These are phyloP conservation scores for Eucalyptus leucophloia DNA, from an alignment of 345 rosid species.

Conservation along the genomic window DNA sequence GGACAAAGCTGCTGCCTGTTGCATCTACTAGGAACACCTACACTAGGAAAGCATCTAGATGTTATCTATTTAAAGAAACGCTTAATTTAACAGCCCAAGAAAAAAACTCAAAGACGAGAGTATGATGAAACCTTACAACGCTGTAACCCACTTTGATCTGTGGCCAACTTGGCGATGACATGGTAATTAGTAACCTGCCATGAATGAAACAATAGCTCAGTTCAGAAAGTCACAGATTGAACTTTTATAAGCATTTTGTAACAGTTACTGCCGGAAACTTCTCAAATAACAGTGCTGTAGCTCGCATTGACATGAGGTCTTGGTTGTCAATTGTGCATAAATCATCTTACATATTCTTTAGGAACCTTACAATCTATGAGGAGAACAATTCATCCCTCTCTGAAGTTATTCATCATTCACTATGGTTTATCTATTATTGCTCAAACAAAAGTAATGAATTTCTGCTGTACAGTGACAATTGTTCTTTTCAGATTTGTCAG, in stretches of 20 bases:
- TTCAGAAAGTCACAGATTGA: not conserved
- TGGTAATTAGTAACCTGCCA: conserved; percentile 80
- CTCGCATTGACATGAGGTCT: not conserved
- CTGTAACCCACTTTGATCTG: conserved; percentile 56
- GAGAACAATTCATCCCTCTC: not conserved
- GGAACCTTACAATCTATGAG: not conserved
- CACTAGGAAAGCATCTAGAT: not conserved
- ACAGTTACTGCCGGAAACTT: not conserved
- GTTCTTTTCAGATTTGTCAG: not conserved
- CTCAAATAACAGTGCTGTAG: not conserved
- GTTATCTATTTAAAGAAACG: not conserved
- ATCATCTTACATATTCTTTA: not conserved
- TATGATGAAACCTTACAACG: conserved; percentile 63
- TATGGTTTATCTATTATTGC: not conserved
- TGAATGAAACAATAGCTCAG: not conserved
- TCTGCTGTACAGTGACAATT: not conserved
- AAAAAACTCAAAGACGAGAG: not conserved
- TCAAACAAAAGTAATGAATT: not conserved
- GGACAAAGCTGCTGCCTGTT: conserved; percentile 46
- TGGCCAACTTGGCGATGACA: conserved; percentile 68
- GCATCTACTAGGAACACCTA: conserved; percentile 65
- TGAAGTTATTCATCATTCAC: not conserved
- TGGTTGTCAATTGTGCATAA: not conserved
- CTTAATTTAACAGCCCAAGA: not conserved
- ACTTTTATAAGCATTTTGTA: not conserved